These are phyloP conservation scores for Colletotrichum tropicale DNA, from an alignment of 2,329 filamentous ascomycete genomes.

Conservation along the genomic window DNA sequence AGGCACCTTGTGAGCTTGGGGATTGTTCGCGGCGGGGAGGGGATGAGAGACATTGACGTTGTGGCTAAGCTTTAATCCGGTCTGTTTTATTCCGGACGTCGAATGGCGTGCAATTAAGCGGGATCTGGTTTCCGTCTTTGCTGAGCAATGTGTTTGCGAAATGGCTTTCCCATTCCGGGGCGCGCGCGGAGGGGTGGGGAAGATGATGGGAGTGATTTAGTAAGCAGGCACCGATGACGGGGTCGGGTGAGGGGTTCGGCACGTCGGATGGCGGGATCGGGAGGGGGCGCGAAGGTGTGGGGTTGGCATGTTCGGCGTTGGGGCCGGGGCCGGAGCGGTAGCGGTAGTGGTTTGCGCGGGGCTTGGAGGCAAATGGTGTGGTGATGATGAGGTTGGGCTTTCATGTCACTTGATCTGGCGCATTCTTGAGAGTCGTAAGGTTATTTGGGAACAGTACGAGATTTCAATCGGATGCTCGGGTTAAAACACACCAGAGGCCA, in stretches of 20 bases:
- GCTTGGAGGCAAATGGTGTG: accelerated
- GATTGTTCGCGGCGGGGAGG: not conserved
- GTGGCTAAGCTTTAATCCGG: not conserved
- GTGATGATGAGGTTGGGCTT: too few species aligned
- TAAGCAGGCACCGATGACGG: not conserved
- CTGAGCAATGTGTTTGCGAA: not conserved
- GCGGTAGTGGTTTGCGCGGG: not conserved
- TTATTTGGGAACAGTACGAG: too few species aligned
- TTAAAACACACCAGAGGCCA: accelerated
- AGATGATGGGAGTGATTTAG: not conserved
- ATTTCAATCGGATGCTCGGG: not conserved
- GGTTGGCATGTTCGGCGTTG: not conserved
- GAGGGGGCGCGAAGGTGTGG: not conserved
- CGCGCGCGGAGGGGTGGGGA: not conserved
- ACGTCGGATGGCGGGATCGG: not conserved
- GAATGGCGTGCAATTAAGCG: not conserved
- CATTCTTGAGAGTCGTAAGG: too few species aligned
- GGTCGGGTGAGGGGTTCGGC: not conserved
- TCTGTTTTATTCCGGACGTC: not conserved
- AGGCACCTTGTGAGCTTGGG: not conserved
- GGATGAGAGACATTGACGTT: not conserved
- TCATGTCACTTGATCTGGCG: too few species aligned
- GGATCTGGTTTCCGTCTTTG: not conserved
- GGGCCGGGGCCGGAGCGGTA: not conserved
- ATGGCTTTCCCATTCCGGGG: not conserved